These are phyloP conservation scores for Ramichloridium luteum DNA, from an alignment of 2,329 filamentous ascomycete species.

Conservation along the genomic window DNA sequence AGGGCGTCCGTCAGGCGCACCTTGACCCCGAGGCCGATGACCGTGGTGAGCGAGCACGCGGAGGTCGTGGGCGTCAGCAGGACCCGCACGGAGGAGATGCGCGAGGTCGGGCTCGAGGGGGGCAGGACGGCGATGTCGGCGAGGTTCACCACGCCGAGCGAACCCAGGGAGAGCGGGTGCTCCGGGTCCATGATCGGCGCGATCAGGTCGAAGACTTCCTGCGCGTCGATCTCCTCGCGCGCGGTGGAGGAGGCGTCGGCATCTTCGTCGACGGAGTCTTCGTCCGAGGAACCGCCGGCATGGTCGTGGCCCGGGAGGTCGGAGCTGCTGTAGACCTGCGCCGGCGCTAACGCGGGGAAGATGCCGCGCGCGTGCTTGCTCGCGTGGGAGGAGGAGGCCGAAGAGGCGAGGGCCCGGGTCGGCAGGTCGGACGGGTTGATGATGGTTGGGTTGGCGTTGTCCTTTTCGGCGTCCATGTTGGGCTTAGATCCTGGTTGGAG, in stretches of 20 bases:
- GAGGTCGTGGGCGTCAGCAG: slow-evolving; percentile 93
- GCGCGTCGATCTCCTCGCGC: slow-evolving; percentile 82
- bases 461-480: slow-evolving; percentile 33
- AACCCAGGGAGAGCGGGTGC: slow-evolving; percentile 85
- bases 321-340: slow-evolving; percentile 26
- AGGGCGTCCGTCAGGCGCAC: slow-evolving; percentile 83
- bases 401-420: slow-evolving; percentile 48
- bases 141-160: slow-evolving; percentile 90
- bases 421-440: slow-evolving; percentile 79
- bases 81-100: slow-evolving; percentile 66
- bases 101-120: slow-evolving; percentile 48
- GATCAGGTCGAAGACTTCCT: slow-evolving; percentile 95
- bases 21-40: slow-evolving; percentile 86
- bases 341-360: slow-evolving; percentile 42
- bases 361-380: slow-evolving; percentile 39
- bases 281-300: slow-evolving; percentile 12
- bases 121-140: slow-evolving; percentile 74
- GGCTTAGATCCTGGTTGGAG: too few relatives aligned
- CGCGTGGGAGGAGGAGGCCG: slow-evolving; percentile 28
- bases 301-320: background rate
- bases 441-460: slow-evolving; percentile 88
- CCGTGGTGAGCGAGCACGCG: slow-evolving; percentile 90
- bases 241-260: slow-evolving; percentile 50
- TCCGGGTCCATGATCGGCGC: slow-evolving; percentile 92
- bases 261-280: slow-evolving; percentile 32